phyloP scores from a whole-genome alignment of 352 stramenopile species.

The Globisporangium splendens region DNA sequence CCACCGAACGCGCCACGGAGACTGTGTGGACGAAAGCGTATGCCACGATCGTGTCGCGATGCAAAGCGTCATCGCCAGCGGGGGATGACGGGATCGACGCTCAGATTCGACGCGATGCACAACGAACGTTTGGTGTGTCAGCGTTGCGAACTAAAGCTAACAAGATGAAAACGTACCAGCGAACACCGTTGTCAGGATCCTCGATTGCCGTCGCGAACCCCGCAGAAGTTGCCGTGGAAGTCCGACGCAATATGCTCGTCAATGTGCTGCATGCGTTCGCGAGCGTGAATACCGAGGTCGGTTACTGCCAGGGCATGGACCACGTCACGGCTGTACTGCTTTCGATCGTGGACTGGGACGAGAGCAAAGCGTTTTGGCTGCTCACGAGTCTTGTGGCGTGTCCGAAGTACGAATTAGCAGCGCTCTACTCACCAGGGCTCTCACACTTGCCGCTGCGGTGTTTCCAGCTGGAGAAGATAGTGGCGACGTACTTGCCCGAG shows the following conservation, averaged over 20 bases:
- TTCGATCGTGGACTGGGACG: slow-evolving; percentile 62
- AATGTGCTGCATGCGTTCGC: slow-evolving; percentile 65
- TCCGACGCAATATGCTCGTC: slow-evolving; percentile 32
- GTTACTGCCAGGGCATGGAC: slow-evolving; percentile 79
- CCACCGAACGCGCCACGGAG: background rate
- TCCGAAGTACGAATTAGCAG: slow-evolving; percentile 52
- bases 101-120: slow-evolving; percentile 68
- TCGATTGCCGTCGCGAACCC: background rate
- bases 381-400: slow-evolving; percentile 52
- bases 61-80: slow-evolving; percentile 21
- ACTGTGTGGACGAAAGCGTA: slow-evolving; percentile 34
- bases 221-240: slow-evolving; percentile 19
- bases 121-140: slow-evolving; percentile 64
- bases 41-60: slow-evolving; percentile 44
- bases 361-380: slow-evolving; percentile 67
- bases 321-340: slow-evolving; percentile 60
- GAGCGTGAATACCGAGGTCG: slow-evolving; percentile 63
- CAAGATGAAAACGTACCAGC: slow-evolving; percentile 18
- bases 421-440: slow-evolving; percentile 54
- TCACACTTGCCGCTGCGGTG: slow-evolving; percentile 61
- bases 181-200: background rate
- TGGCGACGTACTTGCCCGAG: slow-evolving; percentile 35
- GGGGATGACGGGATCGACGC: slow-evolving; percentile 38
- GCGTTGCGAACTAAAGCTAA: slow-evolving; percentile 30
- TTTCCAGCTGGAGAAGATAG: slow-evolving; percentile 60